Evolutionary conservation across 441 rosid species (phyloP).

Genomic region (Adansonia rubrostipa): DNA sequence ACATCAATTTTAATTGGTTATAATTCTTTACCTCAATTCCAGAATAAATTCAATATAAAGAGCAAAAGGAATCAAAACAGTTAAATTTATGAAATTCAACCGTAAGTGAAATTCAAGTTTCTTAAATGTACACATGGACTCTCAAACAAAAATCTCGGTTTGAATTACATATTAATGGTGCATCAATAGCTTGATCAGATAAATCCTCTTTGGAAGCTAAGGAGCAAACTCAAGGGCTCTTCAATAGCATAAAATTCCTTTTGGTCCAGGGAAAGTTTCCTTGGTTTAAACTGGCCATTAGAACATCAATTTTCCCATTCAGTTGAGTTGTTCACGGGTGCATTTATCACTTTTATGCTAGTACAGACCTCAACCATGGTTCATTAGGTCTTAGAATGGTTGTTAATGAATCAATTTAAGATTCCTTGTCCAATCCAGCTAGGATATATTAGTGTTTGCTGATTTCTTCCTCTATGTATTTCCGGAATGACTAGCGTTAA

Average conservation of each 20-base stretch:
- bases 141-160: neutral
- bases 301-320: neutral
- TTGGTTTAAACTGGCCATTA: neutral
- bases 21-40: conserved; percentile 12
- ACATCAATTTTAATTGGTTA: neutral
- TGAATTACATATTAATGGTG: neutral
- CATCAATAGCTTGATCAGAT: conserved; percentile 8
- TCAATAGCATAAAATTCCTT: neutral
- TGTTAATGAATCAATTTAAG: neutral
- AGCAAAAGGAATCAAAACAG: neutral
- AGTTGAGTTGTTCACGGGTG: neutral
- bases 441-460: conserved; percentile 7
- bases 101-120: neutral
- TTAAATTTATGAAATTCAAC: conserved; percentile 11
- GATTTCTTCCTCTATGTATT: conserved; percentile 3
- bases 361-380: neutral
- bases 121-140: neutral
- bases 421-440: neutral
- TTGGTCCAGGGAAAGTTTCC: conserved; percentile 17
- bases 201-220: conserved; percentile 6
- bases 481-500: neutral
- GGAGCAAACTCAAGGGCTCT: neutral
- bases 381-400: neutral
- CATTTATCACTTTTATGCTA: neutral
- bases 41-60: neutral